Conservation (phyloP, 305 asterid species). For the Fraxinus paxiana region DNA sequence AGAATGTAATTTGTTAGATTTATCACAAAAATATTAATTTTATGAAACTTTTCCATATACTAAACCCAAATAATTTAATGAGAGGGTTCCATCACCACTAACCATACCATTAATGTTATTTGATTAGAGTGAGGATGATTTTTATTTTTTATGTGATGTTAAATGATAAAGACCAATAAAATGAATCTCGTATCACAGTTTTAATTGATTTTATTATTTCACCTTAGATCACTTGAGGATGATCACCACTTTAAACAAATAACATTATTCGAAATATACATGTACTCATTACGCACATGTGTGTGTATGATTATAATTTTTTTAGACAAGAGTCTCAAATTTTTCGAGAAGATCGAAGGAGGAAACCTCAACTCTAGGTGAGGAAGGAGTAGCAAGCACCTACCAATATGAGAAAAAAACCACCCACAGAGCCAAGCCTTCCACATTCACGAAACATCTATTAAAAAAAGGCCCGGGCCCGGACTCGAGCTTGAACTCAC, state of each 20-base stretch:
- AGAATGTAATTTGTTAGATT: background rate
- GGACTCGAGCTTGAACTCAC: slow-evolving; percentile 44
- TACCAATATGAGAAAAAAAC: background rate
- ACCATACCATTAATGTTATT: background rate
- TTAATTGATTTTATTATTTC: background rate
- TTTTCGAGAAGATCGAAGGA: background rate
- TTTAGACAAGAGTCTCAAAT: background rate
- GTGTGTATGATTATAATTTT: no score
- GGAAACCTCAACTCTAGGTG: background rate
- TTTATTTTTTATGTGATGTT: no score
- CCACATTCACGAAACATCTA: background rate
- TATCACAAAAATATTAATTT: background rate
- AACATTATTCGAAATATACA: no score
- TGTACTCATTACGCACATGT: no score
- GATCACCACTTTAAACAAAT: background rate
- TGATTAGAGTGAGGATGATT: no score
- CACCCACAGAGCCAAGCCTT: background rate
- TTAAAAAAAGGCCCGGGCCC: no score
- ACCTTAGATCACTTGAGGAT: no score
- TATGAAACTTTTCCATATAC: background rate
- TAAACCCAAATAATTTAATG: background rate
- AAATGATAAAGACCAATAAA: no score
- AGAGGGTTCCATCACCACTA: background rate
- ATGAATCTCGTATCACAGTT: background rate
- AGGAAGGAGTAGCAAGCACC: background rate